phyloP scores from a whole-genome alignment of 148 eudicot species.

The Silene uniflora region DNA sequence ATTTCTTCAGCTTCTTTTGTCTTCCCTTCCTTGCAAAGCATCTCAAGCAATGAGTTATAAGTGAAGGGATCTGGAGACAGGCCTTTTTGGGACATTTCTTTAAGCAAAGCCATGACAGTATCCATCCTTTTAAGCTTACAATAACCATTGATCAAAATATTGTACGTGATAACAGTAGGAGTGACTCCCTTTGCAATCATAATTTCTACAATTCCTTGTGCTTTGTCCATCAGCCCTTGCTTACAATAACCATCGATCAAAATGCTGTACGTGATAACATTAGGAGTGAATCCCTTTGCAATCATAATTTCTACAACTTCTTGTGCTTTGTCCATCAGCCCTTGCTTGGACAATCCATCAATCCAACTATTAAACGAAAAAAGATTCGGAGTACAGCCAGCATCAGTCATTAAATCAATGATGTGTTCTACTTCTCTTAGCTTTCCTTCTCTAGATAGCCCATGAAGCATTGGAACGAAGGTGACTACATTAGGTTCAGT shows the following conservation, averaged over 20 bases:
- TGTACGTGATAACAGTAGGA: slow-evolving; percentile 29
- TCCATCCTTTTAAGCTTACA: slow-evolving; percentile 28
- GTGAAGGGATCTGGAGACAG: slow-evolving; percentile 15
- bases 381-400: too few relatives aligned
- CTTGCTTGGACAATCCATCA: slow-evolving; percentile 23
- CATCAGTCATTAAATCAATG: too few relatives aligned
- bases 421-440: too few relatives aligned
- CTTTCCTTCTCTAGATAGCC: too few relatives aligned
- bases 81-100: slow-evolving; percentile 24
- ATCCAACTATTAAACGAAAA: too few relatives aligned
- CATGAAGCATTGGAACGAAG: too few relatives aligned
- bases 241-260: slow-evolving; percentile 36
- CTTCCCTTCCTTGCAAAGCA: slow-evolving; percentile 19
- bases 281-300: slow-evolving; percentile 16
- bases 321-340: slow-evolving; percentile 31
- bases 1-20: not conserved
- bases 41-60: slow-evolving; percentile 1
- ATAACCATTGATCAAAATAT: slow-evolving; percentile 30
- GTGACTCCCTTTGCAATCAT: slow-evolving; percentile 24
- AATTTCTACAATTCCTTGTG: slow-evolving; percentile 18
- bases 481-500: too few relatives aligned
- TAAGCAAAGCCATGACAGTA: slow-evolving; percentile 26
- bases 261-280: slow-evolving; percentile 30
- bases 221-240: slow-evolving; percentile 32
- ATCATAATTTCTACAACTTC: slow-evolving; percentile 22